Base-by-base conservation (phyloP, 805 yeast genomes). In the Schwanniomyces pseudopolymorphus region DNA sequence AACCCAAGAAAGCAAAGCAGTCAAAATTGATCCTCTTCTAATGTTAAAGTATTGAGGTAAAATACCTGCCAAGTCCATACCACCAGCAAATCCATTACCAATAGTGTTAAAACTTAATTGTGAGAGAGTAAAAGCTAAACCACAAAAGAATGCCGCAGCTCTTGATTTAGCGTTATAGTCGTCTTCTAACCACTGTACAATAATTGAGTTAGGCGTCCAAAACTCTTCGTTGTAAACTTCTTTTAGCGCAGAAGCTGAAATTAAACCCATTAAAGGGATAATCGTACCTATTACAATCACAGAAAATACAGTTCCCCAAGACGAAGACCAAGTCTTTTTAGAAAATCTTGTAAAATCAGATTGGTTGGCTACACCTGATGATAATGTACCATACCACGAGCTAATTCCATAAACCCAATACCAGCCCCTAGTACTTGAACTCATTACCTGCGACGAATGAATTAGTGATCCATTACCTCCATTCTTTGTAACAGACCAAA, bases 81-180 rank as follows among this genome's bases (percentile, higher is more conserved):
- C 74, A 17, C 83, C 84, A 37, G 80, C 25, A 22, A 22, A 8
- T 22, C 8, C 5, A 8, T 8, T 22, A 5, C 25, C 5, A 22
- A 22, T 5, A 8, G 8, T 22, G 60, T 37, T 64, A 63, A 40
- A 77, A 73, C 51, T 70, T 70, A 49, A 77, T 56, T 48, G 66
- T 72, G 45, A 64, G 61, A 14, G 80, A 80, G 41, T 69, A 63
- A 49, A 78, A 52, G 75, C 27, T 76, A 72, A 4, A 81, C 74
- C 8, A 22, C 8, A 74, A 78, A 56, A 78, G 77, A 2, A 76
- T 73, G 7, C 74, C 82, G 22, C 78, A n/a, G n/a, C 79, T 46
- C 83, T 67, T 13, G 72, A 59, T 38, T 58, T 63, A 17, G 70
- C 52, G n/a, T 64, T 55, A 50, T 75, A 72, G 43, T 61, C 57